Percentiles rank a stretch among this genome's conserved stretches.
These are phyloP conservation scores for Heteromeles arbutifolia DNA, from an alignment of 306 rosid genomes.

Conservation along the genomic window DNA sequence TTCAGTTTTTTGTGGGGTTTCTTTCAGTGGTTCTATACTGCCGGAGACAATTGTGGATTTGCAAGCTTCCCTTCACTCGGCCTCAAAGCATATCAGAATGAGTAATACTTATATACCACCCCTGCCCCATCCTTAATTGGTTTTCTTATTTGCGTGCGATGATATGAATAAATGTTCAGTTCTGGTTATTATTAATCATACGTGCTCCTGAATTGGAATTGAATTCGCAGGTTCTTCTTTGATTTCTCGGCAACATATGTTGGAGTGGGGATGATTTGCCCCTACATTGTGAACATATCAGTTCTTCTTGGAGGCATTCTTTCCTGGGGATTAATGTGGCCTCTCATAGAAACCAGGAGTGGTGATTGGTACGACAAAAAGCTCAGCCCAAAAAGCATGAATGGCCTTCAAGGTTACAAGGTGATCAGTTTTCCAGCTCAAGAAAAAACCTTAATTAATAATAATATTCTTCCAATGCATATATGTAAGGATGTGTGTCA, in stretches of 20 bases:
- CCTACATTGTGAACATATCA: constrained; percentile 37
- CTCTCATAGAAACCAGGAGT: constrained; percentile 31
- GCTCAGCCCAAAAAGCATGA: constrained; percentile 14
- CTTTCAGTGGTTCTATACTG: constrained; percentile 44
- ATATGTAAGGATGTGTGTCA: no score
- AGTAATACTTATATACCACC: not conserved
- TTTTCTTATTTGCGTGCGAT: not conserved
- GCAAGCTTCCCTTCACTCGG: constrained; percentile 36
- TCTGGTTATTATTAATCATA: no score
- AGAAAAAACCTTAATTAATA: no score
- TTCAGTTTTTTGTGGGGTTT: constrained; percentile 50
- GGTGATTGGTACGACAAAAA: constrained; percentile 36
- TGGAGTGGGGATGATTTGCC: constrained; percentile 52
- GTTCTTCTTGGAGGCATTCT: constrained; percentile 42
- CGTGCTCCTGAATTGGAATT: not conserved
- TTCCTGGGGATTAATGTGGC: constrained; percentile 52
- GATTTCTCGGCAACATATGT: constrained; percentile 45
- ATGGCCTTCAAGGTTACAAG: constrained; percentile 43
- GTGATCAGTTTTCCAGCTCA: constrained; percentile 6
- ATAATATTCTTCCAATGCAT: no score
- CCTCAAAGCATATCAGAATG: constrained; percentile 27
- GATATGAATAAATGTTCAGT: not conserved
- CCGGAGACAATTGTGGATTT: constrained; percentile 33
- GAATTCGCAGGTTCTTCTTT: constrained; percentile 31
- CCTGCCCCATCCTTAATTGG: not conserved